These are phyloP conservation scores for Sordaria brevicollis DNA, from an alignment of 495 filamentous ascomycete species.

Conservation along the genomic window DNA sequence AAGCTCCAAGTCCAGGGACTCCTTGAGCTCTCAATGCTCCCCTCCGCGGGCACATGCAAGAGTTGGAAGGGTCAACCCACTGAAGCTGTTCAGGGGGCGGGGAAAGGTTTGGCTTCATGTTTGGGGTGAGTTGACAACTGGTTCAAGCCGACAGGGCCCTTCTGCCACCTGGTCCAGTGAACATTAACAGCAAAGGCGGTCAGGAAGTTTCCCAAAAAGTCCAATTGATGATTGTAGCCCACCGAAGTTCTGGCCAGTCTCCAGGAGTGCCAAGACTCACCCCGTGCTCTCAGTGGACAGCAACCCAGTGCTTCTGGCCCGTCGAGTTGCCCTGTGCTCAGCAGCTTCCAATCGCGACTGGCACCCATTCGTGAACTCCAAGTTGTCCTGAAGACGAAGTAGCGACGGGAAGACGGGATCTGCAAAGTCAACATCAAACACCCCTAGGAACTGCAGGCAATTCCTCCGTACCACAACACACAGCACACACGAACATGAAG, in stretches of 20 bases:
- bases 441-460: not conserved
- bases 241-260: not conserved
- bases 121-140: not conserved
- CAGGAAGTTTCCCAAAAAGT: conserved; percentile 11
- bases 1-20: not conserved
- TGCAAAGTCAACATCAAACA: not conserved
- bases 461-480: not conserved
- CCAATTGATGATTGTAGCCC: not conserved
- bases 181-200: not conserved
- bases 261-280: not conserved
- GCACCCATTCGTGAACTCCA: not conserved
- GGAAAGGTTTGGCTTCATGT: not conserved
- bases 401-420: not conserved
- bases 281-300: not conserved
- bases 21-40: not conserved
- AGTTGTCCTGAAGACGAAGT: not conserved
- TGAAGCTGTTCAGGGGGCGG: not conserved
- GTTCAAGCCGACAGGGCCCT: not conserved
- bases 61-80: not conserved
- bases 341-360: not conserved
- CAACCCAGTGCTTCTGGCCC: not conserved
- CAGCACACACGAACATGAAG: conserved; percentile 38
- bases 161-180: not conserved
- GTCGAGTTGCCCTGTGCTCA: not conserved
- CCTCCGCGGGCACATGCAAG: not conserved